Base-by-base conservation (phyloP, 495 filamentous ascomycete genomes). In the Chaetomidium leptoderma region DNA sequence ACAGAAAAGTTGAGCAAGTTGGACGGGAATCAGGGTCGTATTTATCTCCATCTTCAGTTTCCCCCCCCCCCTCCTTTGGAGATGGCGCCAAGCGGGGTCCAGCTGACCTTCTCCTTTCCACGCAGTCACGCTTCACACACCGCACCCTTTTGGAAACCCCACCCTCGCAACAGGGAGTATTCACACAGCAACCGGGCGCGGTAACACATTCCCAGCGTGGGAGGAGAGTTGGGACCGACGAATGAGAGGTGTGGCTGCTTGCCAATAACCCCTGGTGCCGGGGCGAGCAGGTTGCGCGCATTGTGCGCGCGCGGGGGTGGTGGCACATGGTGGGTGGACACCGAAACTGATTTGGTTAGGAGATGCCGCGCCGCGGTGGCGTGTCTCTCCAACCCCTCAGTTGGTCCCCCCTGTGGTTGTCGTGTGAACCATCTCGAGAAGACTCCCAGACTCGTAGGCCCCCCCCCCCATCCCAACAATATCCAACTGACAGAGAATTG, bases 201-300 rank as follows among this genome's bases (percentile, higher is more conserved):
- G 8, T 16, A 4, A 45, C 24, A n/a, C 14, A 4, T 16, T 45
- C 4, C 43, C 14, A n/a, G 44, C 26, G 44, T 30, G 44, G 26
- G 44, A 13, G 6, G 19, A 24, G 21, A 10, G 19, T n/a, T 19
- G 3, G 19, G 9, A 14, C 23, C 3, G 11, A 13, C 43, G 43
- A 45, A 45, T 45, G 43, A n/a, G 43, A 45, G 19, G 32, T 4
- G 9, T 9, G 9, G 19, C 13, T 26, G 26, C 2, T 4, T 45
- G 3, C 7, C 21, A 13, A 35, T 30, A 37, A n/a, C n/a, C 32
- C 48, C 16, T 7, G 24, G 51, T 53, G 52, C 52, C 52, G 44
- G 52, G 26, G 37, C 27, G 51, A 55, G 52, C 52, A 44, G 36
- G 52, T 55, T 55, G 37, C 52, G 52, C 52, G 52, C 52, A 55